Evolutionary conservation across 768 basidiomycete species (phyloP).

Genomic region (Heimioporus sp.): DNA sequence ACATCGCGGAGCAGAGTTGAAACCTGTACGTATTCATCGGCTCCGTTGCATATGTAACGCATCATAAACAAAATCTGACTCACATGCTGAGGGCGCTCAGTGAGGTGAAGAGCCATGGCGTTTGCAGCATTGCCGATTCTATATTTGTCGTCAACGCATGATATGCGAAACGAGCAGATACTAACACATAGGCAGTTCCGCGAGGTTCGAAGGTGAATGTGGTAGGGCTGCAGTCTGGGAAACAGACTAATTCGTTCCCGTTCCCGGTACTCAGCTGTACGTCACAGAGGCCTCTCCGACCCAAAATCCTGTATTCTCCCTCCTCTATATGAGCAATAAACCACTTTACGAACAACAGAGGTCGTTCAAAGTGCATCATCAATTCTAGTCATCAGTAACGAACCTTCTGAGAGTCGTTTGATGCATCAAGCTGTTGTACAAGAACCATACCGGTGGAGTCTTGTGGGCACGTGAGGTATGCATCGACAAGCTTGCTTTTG

Average conservation of each 20-base stretch:
- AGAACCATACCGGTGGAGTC: background rate
- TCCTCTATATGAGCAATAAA: background rate
- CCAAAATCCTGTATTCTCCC: background rate
- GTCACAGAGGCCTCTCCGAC: background rate
- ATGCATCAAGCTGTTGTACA: background rate
- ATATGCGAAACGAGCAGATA: background rate
- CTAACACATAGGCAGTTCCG: background rate
- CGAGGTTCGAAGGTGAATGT: background rate
- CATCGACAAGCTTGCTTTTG: background rate
- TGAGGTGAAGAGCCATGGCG: background rate
- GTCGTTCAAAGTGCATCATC: background rate
- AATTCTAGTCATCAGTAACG: background rate
- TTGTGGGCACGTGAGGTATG: background rate
- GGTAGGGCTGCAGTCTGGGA: background rate
- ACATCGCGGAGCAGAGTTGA: background rate
- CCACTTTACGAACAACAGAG: background rate
- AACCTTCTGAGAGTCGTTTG: background rate
- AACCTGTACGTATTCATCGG: background rate
- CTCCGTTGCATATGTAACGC: background rate
- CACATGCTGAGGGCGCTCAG: background rate
- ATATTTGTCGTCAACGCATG: too few species aligned
- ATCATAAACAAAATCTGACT: background rate
- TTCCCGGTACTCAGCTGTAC: background rate
- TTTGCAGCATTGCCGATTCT: conserved; percentile 1
- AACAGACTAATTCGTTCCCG: background rate